Percentiles rank a stretch among this genome's conserved stretches.
These are phyloP conservation scores for Tephrocybe sp. DNA, from an alignment of 768 basidiomycete species.

Conservation along the genomic window DNA sequence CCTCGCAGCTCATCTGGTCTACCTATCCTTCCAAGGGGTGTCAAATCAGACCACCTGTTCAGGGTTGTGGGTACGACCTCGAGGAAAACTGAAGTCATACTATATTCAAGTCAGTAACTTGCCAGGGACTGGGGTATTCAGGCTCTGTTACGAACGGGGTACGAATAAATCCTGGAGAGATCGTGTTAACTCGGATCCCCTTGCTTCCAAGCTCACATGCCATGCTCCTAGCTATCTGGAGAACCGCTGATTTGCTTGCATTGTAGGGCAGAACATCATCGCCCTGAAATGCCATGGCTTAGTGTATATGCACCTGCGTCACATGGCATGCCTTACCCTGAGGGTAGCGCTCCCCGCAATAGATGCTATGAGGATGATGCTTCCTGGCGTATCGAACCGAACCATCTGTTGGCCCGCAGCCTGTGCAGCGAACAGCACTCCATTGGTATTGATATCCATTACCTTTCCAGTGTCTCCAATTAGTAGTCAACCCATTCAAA, in stretches of 20 bases:
- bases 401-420: constrained; percentile 63
- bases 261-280: constrained; percentile 71
- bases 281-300: background rate
- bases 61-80: constrained; percentile 56
- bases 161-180: constrained; percentile 76
- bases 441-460: constrained; percentile 63
- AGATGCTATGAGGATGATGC: constrained; percentile 63
- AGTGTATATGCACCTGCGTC: background rate
- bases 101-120: constrained; percentile 22
- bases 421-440: constrained; percentile 61
- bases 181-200: constrained; percentile 66
- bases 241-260: constrained; percentile 68
- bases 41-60: constrained; percentile 61
- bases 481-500: background rate
- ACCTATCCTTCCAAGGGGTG: constrained; percentile 68
- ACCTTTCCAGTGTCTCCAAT: constrained; percentile 42
- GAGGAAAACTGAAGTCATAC: constrained; percentile 70
- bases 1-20: constrained; percentile 70
- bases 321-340: constrained; percentile 3
- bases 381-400: constrained; percentile 47
- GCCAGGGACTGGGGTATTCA: background rate
- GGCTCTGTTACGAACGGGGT: constrained; percentile 42
- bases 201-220: constrained; percentile 69
- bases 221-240: constrained; percentile 78
- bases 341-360: constrained; percentile 47